Base-by-base conservation (phyloP, 192 early-diverging fungal genomes). In the Coemansia sp. region DNA sequence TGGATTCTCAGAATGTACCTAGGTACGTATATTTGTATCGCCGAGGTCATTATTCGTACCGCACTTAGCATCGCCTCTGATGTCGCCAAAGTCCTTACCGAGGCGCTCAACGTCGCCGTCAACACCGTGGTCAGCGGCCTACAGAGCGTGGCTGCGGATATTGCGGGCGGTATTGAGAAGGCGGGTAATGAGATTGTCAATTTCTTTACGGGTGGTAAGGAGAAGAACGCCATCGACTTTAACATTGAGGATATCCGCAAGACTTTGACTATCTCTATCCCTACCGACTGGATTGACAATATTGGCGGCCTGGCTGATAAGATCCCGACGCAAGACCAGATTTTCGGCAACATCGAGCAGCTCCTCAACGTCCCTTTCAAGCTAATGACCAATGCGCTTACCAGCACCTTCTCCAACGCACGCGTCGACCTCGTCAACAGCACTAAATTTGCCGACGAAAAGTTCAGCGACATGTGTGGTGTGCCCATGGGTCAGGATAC, bases 11-110 rank as follows among this genome's bases (percentile, higher is more conserved):
- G 74, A 29, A 63, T 82, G 46, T 82, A 77, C 46, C 11, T 82
- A n/a, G 80, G 80, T 29, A 82, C 75, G 34, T 77, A 65, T 22
- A 77, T 82, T 29, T 82, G 80, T 33, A 77, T 82, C 62, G 75
- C 80, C 31, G 74, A 77, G 42, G 75, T 82, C 38, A 77, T 82
- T 20, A 73, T 82, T 40, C 74, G 64, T 46, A 74, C 80, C 1
- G 80, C 75, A 12, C 68, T 82, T 3, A 68, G 22, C 13, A 69
- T 77, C 18, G 64, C 74, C 40, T 22, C 63, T 11, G 68, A 74
- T 40, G 75, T 60, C 2, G 52, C 68, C 54, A 55, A 70, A 54
- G 46, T 77, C n/a, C 60, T 82, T 15, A 82, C 75, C 3, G 72
- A 77, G 16, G 54, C 47, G 65, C 66, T 77, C 24, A 68, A 77